A percentile compares a stretch with the other conserved stretches of the same genome.
Conservation (phyloP, 2,329 filamentous ascomycete species). For the Nannizziopsis barbatae region DNA sequence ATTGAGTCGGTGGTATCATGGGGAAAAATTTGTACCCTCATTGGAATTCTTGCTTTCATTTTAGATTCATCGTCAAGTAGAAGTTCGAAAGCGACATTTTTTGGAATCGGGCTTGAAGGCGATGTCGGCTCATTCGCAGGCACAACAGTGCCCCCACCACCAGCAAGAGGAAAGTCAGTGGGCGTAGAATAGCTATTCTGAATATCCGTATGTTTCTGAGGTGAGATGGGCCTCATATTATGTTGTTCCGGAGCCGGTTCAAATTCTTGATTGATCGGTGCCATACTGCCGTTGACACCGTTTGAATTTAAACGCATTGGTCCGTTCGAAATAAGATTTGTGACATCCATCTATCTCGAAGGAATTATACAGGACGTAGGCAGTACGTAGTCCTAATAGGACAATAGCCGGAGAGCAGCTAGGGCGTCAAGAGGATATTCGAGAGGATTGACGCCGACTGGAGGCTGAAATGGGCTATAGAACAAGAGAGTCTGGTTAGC, state of each 20-base stretch:
- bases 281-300: not conserved
- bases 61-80: constrained; percentile 48
- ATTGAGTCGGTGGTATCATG: constrained; percentile 97
- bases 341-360: constrained; percentile 17
- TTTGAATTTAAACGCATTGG: constrained; percentile 6
- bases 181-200: constrained; percentile 27
- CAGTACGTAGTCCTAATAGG: not conserved
- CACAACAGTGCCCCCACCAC: constrained; percentile 21
- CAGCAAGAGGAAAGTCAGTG: constrained; percentile 24
- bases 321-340: constrained; percentile 12
- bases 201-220: constrained; percentile 26
- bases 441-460: not conserved
- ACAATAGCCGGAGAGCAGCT: not conserved
- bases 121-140: constrained; percentile 26
- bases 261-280: not conserved
- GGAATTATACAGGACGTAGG: constrained; percentile 2
- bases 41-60: constrained; percentile 50
- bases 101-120: constrained; percentile 35
- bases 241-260: not conserved
- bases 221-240: constrained; percentile 20
- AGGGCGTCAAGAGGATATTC: not conserved
- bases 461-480: no score
- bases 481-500: no score
- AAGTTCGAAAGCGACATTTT: constrained; percentile 55
- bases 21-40: constrained; percentile 73